These are phyloP conservation scores for Borealophlyctis nickersoniae DNA, from an alignment of 192 early-diverging fungal genomes.

Conservation along the genomic window DNA sequence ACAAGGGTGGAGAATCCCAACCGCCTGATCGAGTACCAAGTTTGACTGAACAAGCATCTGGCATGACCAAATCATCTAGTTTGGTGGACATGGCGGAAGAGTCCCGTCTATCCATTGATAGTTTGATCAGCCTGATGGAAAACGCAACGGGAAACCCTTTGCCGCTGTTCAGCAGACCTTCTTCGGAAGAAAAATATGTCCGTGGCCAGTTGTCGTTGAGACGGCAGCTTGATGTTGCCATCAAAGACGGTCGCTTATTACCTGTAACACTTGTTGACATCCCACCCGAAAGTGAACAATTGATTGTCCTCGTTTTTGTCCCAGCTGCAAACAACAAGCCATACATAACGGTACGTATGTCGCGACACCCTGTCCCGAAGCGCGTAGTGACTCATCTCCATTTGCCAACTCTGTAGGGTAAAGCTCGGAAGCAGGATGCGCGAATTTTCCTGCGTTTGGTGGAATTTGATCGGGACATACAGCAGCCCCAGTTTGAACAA, in stretches of 20 bases:
- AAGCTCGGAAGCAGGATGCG: slow-evolving; percentile 76
- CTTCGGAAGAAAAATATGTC: slow-evolving; percentile 73
- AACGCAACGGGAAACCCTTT: slow-evolving; percentile 53
- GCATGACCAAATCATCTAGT: neutral
- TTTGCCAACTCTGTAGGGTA: slow-evolving; percentile 34
- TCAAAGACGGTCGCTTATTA: slow-evolving; percentile 67
- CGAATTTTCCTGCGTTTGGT: slow-evolving; percentile 79
- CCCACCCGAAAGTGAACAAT: slow-evolving; percentile 57
- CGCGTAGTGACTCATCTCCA: neutral
- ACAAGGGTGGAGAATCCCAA: neutral
- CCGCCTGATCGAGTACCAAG: too few species aligned
- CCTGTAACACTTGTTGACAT: slow-evolving; percentile 62
- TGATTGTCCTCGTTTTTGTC: slow-evolving; percentile 75
- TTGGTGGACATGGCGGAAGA: slow-evolving; percentile 4
- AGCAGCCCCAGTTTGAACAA: slow-evolving; percentile 75
- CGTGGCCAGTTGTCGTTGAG: slow-evolving; percentile 63
- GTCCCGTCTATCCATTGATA: slow-evolving; percentile 47
- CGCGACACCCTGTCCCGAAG: too few species aligned
- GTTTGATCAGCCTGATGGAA: slow-evolving; percentile 62
- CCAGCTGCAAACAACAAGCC: slow-evolving; percentile 54
- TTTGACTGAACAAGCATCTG: neutral
- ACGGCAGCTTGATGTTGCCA: slow-evolving; percentile 68
- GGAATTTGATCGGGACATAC: slow-evolving; percentile 82
- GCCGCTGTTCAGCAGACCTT: slow-evolving; percentile 64
- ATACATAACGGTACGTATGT: slow-evolving; percentile 55